Percentiles rank a stretch among this genome's conserved stretches.
These are phyloP conservation scores for Colletotrichum echinochloae DNA, from an alignment of 2,329 filamentous ascomycete genomes.

Conservation along the genomic window DNA sequence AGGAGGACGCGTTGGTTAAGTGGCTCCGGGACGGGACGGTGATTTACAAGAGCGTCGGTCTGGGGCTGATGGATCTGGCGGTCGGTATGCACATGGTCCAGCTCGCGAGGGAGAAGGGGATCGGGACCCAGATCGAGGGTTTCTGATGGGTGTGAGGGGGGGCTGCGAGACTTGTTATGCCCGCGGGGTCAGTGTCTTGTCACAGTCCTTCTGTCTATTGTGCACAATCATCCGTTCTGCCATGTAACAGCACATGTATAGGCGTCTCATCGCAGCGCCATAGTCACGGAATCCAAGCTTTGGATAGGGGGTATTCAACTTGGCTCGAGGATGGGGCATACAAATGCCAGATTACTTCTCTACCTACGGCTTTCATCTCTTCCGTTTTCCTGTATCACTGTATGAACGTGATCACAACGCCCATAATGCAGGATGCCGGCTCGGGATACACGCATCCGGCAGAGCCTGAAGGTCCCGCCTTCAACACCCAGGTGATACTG, in stretches of 20 bases:
- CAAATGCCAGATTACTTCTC: background rate
- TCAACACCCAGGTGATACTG: background rate
- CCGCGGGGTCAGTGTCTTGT: background rate
- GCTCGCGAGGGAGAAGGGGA: slow-evolving; percentile 64
- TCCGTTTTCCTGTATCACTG: background rate
- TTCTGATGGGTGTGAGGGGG: slow-evolving; percentile 55
- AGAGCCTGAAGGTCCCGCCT: background rate
- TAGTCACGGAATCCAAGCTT: background rate
- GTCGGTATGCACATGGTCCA: slow-evolving; percentile 69
- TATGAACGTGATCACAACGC: background rate
- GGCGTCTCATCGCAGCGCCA: background rate
- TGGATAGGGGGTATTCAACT: too few relatives aligned
- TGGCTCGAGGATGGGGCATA: background rate
- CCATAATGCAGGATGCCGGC: too few relatives aligned
- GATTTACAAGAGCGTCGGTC: slow-evolving; percentile 75
- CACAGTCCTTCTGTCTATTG: background rate
- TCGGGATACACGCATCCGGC: background rate
- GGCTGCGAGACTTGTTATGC: too few relatives aligned
- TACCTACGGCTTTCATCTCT: background rate
- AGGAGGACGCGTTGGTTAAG: slow-evolving; percentile 62
- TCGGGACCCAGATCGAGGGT: slow-evolving; percentile 65
- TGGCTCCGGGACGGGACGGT: slow-evolving; percentile 74
- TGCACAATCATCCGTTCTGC: background rate
- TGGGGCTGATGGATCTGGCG: slow-evolving; percentile 75
- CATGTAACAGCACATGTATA: background rate